These are phyloP conservation scores for Sanguinoderma infundibulare DNA, from an alignment of 1,284 basidiomycete species.

Conservation along the genomic window DNA sequence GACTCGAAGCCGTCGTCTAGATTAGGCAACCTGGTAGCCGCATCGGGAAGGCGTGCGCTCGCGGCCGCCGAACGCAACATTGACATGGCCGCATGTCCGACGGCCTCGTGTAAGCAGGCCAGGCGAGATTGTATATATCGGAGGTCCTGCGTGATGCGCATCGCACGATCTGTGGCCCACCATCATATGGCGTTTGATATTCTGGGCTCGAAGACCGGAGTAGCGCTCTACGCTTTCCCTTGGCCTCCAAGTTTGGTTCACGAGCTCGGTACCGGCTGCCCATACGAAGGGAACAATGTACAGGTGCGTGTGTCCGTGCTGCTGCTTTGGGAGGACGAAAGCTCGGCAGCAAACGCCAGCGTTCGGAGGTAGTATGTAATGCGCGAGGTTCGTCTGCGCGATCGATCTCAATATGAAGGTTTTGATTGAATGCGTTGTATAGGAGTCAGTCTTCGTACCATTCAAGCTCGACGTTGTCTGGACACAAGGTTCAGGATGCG, in stretches of 20 bases:
- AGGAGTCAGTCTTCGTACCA: background rate
- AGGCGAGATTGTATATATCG: background rate
- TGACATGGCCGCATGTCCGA: background rate
- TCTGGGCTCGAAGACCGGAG: conserved; percentile 6
- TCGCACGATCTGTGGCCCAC: background rate
- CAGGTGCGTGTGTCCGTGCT: conserved; percentile 5
- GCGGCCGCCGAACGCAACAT: background rate
- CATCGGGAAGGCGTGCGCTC: conserved; percentile 1
- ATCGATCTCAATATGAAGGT: conserved; percentile 2
- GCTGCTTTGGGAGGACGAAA: conserved; percentile 17
- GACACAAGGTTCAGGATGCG: conserved; percentile 8
- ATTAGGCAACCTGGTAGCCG: conserved; percentile 9
- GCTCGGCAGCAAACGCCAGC: conserved; percentile 12
- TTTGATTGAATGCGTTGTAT: background rate
- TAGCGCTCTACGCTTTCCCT: conserved; percentile 14
- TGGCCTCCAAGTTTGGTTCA: conserved; percentile 12
- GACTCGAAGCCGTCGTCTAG: conserved; percentile 8
- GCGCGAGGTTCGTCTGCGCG: conserved; percentile 7
- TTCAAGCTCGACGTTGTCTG: background rate
- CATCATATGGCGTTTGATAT: background rate
- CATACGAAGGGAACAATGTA: conserved; percentile 14
- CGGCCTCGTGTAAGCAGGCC: conserved; percentile 5
- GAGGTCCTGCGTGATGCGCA: background rate
- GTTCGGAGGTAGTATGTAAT: conserved; percentile 10
- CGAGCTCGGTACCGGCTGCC: conserved; percentile 15